Evolutionary conservation across 2,329 filamentous ascomycete species (phyloP).

Genomic region (Magnaporthiopsis incrustans): DNA sequence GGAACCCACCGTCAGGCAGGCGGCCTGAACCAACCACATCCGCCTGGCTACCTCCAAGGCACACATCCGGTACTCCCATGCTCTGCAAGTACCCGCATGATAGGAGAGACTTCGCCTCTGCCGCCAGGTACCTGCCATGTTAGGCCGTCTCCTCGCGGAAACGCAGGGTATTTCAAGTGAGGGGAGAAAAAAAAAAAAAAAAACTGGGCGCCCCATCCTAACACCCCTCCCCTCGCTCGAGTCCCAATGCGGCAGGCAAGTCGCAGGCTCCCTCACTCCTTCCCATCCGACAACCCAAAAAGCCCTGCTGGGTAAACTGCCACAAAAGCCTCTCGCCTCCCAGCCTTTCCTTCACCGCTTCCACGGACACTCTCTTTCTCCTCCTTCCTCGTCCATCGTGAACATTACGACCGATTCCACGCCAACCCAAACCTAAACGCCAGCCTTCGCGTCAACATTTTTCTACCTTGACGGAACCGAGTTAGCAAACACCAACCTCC

Average conservation of each 20-base stretch:
- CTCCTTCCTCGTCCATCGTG: not conserved
- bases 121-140: not conserved
- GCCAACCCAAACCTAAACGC: not conserved
- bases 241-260: not conserved
- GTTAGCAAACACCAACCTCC: not conserved
- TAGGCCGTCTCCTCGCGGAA: not conserved
- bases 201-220: not conserved
- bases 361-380: not conserved
- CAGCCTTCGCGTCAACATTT: not conserved
- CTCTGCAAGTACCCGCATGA: not conserved
- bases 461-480: not conserved
- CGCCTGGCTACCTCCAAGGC: not conserved
- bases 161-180: not conserved
- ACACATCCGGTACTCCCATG: not conserved
- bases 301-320: constrained; percentile 1
- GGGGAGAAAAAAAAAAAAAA: not conserved
- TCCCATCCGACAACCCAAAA: not conserved
- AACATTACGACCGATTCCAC: not conserved
- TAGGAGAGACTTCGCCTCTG: not conserved
- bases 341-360: not conserved
- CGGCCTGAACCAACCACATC: not conserved
- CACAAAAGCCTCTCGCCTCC: constrained; percentile 1
- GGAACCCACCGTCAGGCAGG: not conserved
- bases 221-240: not conserved
- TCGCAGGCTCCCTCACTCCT: not conserved